Conservation (phyloP, 345 rosid genomes). For the Boechera retrofracta region DNA sequence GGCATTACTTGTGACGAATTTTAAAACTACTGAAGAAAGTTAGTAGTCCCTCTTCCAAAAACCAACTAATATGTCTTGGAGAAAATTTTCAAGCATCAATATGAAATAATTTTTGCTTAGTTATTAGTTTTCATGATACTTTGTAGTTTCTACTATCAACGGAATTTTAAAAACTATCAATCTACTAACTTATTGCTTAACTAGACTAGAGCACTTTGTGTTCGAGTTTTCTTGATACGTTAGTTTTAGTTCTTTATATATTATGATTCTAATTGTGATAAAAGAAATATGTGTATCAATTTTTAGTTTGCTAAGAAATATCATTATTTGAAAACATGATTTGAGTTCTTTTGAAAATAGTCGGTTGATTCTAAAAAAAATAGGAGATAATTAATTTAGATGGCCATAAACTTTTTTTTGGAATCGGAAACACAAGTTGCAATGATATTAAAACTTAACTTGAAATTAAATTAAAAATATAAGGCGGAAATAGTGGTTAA, state of each 20-base stretch:
- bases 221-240: neutral
- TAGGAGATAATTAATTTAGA: neutral
- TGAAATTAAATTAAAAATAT: slow-evolving; percentile 4
- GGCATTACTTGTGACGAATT: slow-evolving; percentile 29
- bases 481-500: slow-evolving; percentile 24
- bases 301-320: neutral
- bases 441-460: neutral
- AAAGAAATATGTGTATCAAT: neutral
- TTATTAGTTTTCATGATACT: neutral
- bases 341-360: neutral
- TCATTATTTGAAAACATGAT: neutral
- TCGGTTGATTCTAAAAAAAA: slow-evolving; percentile 4
- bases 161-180: neutral
- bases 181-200: neutral
- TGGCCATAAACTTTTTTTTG: neutral
- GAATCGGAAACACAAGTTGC: slow-evolving; percentile 32
- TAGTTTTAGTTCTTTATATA: neutral
- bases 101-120: neutral
- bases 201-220: neutral
- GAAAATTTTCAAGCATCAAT: neutral
- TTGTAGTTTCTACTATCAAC: neutral
- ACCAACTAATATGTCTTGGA: slow-evolving; percentile 8
- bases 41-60: slow-evolving; percentile 4
- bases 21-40: slow-evolving; percentile 6
- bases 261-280: neutral